These are phyloP conservation scores for Trichophyton verrucosum DNA, from an alignment of 2,329 filamentous ascomycete genomes.

Conservation along the genomic window DNA sequence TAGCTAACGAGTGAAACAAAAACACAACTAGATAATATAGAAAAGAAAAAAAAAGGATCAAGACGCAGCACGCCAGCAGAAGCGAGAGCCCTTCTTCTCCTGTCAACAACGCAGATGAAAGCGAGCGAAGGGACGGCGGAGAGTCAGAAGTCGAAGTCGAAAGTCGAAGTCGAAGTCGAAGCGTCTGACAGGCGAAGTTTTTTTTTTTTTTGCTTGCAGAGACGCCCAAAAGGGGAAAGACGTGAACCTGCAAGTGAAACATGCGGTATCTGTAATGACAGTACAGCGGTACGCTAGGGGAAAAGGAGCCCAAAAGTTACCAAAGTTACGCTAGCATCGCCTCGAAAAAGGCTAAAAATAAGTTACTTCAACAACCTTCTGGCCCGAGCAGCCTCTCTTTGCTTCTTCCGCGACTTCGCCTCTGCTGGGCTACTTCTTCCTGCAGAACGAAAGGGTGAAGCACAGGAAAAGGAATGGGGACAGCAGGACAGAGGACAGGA, in stretches of 20 bases:
- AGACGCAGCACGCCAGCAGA: background rate
- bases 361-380: background rate
- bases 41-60: background rate
- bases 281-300: background rate
- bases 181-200: background rate
- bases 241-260: conserved; percentile 4
- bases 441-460: background rate
- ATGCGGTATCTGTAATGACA: background rate
- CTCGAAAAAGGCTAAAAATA: conserved; percentile 1
- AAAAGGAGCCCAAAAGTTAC: background rate
- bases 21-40: background rate
- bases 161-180: background rate
- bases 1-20: background rate
- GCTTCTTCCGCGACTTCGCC: background rate
- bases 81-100: background rate
- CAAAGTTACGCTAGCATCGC: background rate
- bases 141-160: background rate
- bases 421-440: background rate
- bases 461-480: background rate
- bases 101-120: background rate
- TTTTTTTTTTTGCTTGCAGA: background rate
- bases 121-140: background rate
- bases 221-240: background rate
- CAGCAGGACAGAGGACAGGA: background rate
- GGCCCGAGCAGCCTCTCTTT: background rate